Conservation (phyloP, 768 basidiomycete genomes). For the Serendipita sp. region DNA sequence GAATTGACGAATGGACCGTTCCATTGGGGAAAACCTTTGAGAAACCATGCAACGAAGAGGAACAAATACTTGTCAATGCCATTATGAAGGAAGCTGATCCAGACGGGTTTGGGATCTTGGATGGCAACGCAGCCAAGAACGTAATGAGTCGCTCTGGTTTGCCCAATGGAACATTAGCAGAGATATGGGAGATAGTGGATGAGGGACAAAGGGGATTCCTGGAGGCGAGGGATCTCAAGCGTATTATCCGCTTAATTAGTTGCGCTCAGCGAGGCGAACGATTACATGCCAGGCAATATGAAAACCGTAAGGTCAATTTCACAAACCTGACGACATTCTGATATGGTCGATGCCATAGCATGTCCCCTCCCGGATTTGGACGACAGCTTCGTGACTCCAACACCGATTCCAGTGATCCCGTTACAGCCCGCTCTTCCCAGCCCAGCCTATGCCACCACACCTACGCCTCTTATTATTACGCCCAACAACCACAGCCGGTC, state of each 20-base stretch:
- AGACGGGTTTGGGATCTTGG: background rate
- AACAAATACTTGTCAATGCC: background rate
- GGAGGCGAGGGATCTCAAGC: background rate
- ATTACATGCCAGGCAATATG: slow-evolving; percentile 3
- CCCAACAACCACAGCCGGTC: background rate
- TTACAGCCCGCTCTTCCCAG: background rate
- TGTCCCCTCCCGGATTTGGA: slow-evolving; percentile 4
- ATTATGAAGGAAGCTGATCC: background rate
- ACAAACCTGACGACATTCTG: background rate
- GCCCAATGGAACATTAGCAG: background rate
- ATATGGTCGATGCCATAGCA: background rate
- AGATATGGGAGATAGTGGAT: slow-evolving; percentile 8
- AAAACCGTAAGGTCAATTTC: slow-evolving; percentile 1
- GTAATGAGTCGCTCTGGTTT: background rate
- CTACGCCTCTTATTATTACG: background rate
- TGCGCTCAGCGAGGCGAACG: slow-evolving; percentile 5
- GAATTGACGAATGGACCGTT: slow-evolving; percentile 4
- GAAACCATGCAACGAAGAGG: background rate
- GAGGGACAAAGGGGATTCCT: slow-evolving; percentile 5
- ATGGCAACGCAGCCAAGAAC: slow-evolving; percentile 1
- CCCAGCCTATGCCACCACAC: background rate
- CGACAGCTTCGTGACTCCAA: background rate
- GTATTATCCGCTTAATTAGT: slow-evolving; percentile 7
- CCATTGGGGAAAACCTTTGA: background rate
- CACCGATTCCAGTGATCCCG: background rate